Evolutionary conservation across 139 green algal species (phyloP).

Genomic region (Chlorella ohadii): DNA sequence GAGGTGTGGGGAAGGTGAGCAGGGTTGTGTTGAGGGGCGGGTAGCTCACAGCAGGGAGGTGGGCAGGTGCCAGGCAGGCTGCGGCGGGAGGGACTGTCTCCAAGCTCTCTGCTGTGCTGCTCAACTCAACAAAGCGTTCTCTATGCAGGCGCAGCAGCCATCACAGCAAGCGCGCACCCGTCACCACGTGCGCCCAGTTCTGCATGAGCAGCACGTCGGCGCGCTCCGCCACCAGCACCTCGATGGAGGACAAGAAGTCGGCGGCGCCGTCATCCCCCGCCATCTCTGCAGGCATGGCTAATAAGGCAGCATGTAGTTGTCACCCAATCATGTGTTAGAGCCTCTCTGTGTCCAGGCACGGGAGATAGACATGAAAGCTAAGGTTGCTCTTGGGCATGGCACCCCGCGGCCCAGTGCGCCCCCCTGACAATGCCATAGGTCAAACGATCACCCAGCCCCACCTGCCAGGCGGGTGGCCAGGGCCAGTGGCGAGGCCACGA

Average conservation of each 20-base stretch:
- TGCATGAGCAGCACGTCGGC: constrained; percentile 96
- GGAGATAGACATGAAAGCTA: no score
- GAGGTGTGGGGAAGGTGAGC: neutral
- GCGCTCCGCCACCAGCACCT: constrained; percentile 87
- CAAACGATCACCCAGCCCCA: no score
- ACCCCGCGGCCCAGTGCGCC: no score
- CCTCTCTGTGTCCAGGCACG: no score
- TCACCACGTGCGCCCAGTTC: constrained; percentile 81
- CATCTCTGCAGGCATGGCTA: neutral
- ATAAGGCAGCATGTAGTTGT: neutral
- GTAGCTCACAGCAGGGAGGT: neutral
- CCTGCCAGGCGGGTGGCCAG: constrained; percentile 80
- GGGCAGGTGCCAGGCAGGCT: neutral
- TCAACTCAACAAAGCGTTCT: no score
- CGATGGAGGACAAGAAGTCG: constrained; percentile 95
- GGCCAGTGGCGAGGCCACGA: constrained; percentile 92
- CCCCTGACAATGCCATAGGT: no score
- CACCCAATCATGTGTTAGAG: no score
- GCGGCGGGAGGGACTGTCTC: neutral
- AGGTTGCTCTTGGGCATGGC: no score
- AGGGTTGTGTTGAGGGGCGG: no score
- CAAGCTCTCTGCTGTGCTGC: no score
- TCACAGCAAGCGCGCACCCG: constrained; percentile 35
- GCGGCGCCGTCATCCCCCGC: constrained; percentile 31
- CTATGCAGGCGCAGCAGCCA: neutral